Evolutionary conservation across 306 rosid genomes (phyloP).

Genomic region (Luffa acutangula): DNA sequence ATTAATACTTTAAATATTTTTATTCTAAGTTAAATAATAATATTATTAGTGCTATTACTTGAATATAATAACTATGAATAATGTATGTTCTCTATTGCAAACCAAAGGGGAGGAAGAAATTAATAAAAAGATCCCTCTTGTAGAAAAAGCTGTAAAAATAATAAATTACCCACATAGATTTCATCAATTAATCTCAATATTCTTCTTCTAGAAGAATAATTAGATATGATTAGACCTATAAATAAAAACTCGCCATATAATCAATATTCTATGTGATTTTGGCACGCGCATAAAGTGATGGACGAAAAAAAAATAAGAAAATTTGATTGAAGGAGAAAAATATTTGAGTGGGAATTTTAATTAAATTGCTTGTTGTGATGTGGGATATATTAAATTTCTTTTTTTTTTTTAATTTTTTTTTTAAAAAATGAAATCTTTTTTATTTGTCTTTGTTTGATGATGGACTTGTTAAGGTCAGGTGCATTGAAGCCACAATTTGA

Average conservation of each 20-base stretch:
- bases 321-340: neutral
- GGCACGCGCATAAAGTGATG: neutral
- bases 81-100: too few species aligned
- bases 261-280: neutral
- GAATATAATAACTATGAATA: neutral
- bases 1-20: neutral
- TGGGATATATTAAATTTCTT: neutral
- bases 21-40: neutral
- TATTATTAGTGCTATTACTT: neutral
- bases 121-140: too few species aligned
- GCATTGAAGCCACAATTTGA: neutral
- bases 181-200: neutral
- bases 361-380: neutral
- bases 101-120: too few species aligned
- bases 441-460: neutral
- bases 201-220: neutral
- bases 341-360: neutral
- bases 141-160: neutral
- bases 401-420: neutral
- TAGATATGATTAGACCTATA: neutral
- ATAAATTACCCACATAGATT: neutral
- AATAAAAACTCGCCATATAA: neutral
- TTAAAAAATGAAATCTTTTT: neutral
- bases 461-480: constrained; percentile 2
- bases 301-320: neutral